phyloP scores from a whole-genome alignment of 75 land plant genomes.

The Pinus taeda region DNA sequence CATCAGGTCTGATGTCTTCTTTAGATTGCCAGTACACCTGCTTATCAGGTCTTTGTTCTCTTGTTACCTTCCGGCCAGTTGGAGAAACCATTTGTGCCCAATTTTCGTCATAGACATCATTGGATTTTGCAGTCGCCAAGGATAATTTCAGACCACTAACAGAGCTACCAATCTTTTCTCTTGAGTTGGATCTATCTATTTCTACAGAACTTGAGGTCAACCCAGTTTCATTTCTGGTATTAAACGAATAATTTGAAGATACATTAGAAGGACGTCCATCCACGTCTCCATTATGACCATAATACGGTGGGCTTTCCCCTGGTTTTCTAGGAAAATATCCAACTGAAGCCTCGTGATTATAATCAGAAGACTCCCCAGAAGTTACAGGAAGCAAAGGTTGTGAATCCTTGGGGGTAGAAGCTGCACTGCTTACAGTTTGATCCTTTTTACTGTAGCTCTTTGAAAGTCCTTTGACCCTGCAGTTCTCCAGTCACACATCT shows the following conservation, averaged over 20 bases:
- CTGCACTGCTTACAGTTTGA: conserved; percentile 31
- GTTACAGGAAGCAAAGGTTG: conserved; percentile 36
- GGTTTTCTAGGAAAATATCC: conserved; percentile 47
- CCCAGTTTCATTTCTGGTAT: conserved; percentile 8
- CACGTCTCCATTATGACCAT: conserved; percentile 1
- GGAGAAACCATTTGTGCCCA: conserved; percentile 10
- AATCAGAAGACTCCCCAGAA: conserved; percentile 37
- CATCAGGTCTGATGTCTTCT: conserved; percentile 14
- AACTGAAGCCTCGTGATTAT: conserved; percentile 45
- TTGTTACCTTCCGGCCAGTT: conserved; percentile 19
- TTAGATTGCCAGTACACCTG: conserved; percentile 2
- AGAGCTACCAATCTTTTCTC: conserved; percentile 5
- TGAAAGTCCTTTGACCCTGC: conserved; percentile 97
- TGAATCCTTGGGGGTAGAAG: conserved; percentile 42
- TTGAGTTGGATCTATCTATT: conserved; percentile 4
- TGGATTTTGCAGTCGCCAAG: background rate
- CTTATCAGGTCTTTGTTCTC: conserved; percentile 30
- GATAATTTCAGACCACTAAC: conserved; percentile 13
- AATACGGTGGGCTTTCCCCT: conserved; percentile 36
- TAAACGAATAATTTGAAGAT: conserved; percentile 6
- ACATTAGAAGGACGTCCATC: conserved; percentile 4
- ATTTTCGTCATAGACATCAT: conserved; percentile 8
- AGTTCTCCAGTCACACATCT: conserved; percentile 1
- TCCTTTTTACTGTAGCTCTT: conserved; percentile 82
- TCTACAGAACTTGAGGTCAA: conserved; percentile 6